Conservation (phyloP, 164 flowering plant genomes). For the Liquidambar formosana region DNA sequence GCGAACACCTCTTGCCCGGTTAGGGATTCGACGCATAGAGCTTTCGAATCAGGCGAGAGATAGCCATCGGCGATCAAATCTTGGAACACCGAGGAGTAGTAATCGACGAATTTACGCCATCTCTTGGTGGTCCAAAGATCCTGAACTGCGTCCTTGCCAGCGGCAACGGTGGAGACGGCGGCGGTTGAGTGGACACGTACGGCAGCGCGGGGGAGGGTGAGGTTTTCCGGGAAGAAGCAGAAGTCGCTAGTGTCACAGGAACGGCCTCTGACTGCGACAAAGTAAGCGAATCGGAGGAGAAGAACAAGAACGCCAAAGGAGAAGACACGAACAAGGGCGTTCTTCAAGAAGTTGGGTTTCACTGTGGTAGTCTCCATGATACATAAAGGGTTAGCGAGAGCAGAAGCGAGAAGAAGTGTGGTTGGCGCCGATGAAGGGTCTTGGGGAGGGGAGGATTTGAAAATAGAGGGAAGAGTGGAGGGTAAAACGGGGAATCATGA, state of each 20-base stretch:
- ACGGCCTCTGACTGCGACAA: slow-evolving; percentile 62
- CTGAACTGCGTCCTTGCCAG: slow-evolving; percentile 6
- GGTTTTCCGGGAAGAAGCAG: slow-evolving; percentile 74
- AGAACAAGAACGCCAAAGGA: slow-evolving; percentile 53
- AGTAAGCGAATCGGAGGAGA: slow-evolving; percentile 63
- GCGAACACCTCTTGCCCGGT: slow-evolving; percentile 68
- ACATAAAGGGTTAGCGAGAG: slow-evolving; percentile 44
- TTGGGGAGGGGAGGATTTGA: slow-evolving; percentile 21
- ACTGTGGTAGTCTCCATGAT: slow-evolving; percentile 46
- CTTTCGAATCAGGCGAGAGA: slow-evolving; percentile 52
- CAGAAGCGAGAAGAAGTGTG: slow-evolving; percentile 96
- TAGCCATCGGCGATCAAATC: slow-evolving; percentile 70
- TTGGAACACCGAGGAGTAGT: slow-evolving; percentile 70
- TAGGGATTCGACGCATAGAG: slow-evolving; percentile 60
- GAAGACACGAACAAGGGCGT: slow-evolving; percentile 52
- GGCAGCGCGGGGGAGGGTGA: slow-evolving; percentile 34
- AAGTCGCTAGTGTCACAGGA: slow-evolving; percentile 72
- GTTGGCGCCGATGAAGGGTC: slow-evolving; percentile 76
- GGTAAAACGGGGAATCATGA: slow-evolving; percentile 47
- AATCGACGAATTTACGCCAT: slow-evolving; percentile 60
- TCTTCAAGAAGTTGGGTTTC: slow-evolving; percentile 53
- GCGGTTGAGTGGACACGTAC: slow-evolving; percentile 15
- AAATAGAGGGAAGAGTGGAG: slow-evolving; percentile 21
- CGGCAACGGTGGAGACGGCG: slow-evolving; percentile 9
- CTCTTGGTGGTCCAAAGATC: slow-evolving; percentile 60